Evolutionary conservation across 108 stramenopile species (phyloP).

Genomic region (Stephanodiscus minutulus): DNA sequence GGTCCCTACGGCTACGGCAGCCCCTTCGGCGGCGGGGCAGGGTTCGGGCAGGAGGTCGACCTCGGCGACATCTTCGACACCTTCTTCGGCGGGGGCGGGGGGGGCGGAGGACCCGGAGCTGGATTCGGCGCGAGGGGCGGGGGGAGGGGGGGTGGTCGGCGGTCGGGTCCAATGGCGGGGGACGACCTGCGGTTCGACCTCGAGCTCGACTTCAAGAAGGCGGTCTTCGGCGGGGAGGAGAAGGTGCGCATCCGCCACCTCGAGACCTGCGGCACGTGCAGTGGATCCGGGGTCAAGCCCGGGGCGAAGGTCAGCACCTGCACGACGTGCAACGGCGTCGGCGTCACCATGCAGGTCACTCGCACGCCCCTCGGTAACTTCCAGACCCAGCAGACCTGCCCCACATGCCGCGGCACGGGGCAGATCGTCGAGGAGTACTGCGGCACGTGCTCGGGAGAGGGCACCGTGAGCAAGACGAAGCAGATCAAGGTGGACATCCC

Average conservation of each 20-base stretch:
- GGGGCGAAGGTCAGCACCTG: conserved; percentile 83
- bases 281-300: conserved; percentile 89
- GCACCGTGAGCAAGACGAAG: conserved; percentile 90
- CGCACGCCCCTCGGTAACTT: conserved; percentile 96
- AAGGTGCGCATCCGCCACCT: conserved; percentile 93
- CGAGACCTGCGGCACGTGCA: conserved; percentile 90
- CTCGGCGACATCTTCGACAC: conserved; percentile 96
- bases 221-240: conserved; percentile 95
- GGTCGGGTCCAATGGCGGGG: conserved; percentile 78
- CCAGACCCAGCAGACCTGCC: conserved; percentile 94
- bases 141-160: conserved; percentile 54
- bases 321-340: conserved; percentile 81
- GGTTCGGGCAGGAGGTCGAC: conserved; percentile 90
- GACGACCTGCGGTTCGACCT: conserved; percentile 93
- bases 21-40: conserved; percentile 66
- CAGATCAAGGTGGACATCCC: conserved; percentile 97
- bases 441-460: conserved; percentile 91
- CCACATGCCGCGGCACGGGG: conserved; percentile 93
- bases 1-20: conserved; percentile 58
- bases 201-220: conserved; percentile 94
- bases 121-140: conserved; percentile 64
- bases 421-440: conserved; percentile 94
- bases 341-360: conserved; percentile 92
- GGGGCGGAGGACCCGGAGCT: conserved; percentile 47
- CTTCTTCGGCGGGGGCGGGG: conserved; percentile 88